Evolutionary conservation across 805 yeast genomes (phyloP), one percentile per base, ranked within the genome.

Genomic region (Ogataea degrootiae): DNA sequence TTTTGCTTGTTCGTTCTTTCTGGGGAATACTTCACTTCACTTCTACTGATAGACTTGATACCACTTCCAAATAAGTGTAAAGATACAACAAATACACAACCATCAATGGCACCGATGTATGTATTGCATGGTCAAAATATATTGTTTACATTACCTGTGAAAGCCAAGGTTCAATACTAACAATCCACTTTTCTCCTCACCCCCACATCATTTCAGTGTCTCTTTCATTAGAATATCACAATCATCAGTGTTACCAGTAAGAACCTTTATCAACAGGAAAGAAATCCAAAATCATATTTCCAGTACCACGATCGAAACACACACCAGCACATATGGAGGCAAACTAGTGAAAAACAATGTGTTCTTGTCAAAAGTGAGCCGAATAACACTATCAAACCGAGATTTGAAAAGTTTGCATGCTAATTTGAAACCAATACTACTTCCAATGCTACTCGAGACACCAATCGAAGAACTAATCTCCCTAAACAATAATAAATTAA

Each of bases 261-360:
- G 67, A 17, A 59, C 65, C 1, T 64, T 62, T 38, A 48, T 63
- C 12, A 61, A 63, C 37, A 41, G 56, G 15, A 52, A 47, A 19
- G 60, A 61, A 39, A 47, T 62, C 3, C 49, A 57, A 40, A 55
- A 55, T 35, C 54, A 53, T 42, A 51, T 51, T 26, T 37, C 38
- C 22, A 34, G 22, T 4, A 21, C 21, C 29, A 34, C 43, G 5
- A 22, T 23, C 4, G 57, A 55, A 42, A 47, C 54, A 15, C 40
- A 52, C 11, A 31, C 52, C 3, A 38, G 12, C 34, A 41, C 14
- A 14, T 22, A 39, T 8, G 34, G n/a, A 26, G 29, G 19, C 17
- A 37, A 39, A 12, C 23, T 15, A 7, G 21, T 37, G 36, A 50
- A 45, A 31, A 23, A 45, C 23, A 43, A 33, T 17, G 9, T 26